Evolutionary conservation across 2,329 filamentous ascomycete species (phyloP).

Genomic region (Aspergillus latus): DNA sequence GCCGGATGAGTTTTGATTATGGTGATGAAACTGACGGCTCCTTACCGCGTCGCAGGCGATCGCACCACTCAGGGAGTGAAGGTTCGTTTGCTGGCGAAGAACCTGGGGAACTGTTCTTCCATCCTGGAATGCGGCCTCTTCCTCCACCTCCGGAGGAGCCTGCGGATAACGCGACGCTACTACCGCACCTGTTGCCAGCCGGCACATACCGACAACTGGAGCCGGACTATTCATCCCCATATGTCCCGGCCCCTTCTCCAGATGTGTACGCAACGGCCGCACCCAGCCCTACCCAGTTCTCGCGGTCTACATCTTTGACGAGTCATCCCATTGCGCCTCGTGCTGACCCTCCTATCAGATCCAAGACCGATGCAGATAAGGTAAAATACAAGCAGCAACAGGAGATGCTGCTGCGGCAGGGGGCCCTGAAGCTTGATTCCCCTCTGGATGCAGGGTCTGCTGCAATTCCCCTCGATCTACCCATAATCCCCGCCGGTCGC

Average conservation of each 20-base stretch:
- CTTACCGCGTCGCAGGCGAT: conserved; percentile 54
- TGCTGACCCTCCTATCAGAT: conserved; percentile 78
- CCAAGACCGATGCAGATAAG: conserved; percentile 87
- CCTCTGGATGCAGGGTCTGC: conserved; percentile 43
- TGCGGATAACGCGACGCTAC: conserved; percentile 46
- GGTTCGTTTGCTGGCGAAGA: conserved; percentile 71
- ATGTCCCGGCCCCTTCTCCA: conserved; percentile 41
- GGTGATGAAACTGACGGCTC: conserved; percentile 76
- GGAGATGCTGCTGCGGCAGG: conserved; percentile 47
- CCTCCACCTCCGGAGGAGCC: conserved; percentile 63
- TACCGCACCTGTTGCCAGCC: conserved; percentile 52
- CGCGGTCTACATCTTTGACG: conserved; percentile 77
- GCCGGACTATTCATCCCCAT: conserved; percentile 40
- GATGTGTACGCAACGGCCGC: conserved; percentile 53
- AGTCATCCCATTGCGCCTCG: conserved; percentile 78
- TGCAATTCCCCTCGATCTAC: conserved; percentile 72
- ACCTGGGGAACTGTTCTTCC: conserved; percentile 89
- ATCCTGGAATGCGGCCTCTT: conserved; percentile 72
- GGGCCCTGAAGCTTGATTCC: conserved; percentile 48
- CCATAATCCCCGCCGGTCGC: conserved; percentile 74
- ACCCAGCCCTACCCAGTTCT: conserved; percentile 52
- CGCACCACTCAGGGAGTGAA: conserved; percentile 57
- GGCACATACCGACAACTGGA: conserved; percentile 60
- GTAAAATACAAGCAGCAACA: conserved; percentile 55
- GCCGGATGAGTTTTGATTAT: conserved; percentile 86